Evolutionary conservation across 2,329 filamentous ascomycete species (phyloP), one percentile per base, ranked within the genome.

Genomic region (Phyllosticta citribraziliensis): DNA sequence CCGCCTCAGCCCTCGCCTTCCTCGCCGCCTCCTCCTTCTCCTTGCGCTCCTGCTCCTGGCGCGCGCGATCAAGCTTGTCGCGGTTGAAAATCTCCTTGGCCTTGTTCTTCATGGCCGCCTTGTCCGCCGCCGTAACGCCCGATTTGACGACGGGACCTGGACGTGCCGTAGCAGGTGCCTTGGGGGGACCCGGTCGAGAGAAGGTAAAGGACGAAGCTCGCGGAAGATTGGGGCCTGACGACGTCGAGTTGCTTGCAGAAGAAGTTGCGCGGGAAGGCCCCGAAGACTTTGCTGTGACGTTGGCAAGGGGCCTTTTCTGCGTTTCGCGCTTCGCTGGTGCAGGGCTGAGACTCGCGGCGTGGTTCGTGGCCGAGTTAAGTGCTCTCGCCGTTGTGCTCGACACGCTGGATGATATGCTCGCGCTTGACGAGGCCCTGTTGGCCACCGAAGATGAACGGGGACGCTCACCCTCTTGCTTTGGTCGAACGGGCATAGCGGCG

Each of bases 21-120:
- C 75, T 77, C 0, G 77, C 75, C 2, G 77, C 77, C 17, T 79
- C 78, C 63, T 80, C 78, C 64, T 79, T 80, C 57, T 76, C 76
- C 17, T 65, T 70, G 60, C 75, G 40, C 40, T 47, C 17, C 40
- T 47, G 40, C 40, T 78, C 76, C 10, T 70, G 68, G 1, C 70
- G 68, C 55, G 73, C 73, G 54, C 78, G 76, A 57, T 77, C 74
- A 11, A 71, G 56, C 33, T 72, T 73, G 25, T 77, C 73, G 24
- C 78, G 71, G 55, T 76, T 74, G 68, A 79, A 80, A 52, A 80
- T 74, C 63, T 79, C 74, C 52, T 74, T 74, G 57, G 74, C 77
- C 64, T 78, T 80, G 17, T 68, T 52, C 25, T 69, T 69, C 54
- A 70, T 69, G 6, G 69, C 67, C 17, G 64, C 68, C 5, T 65